phyloP scores from a whole-genome alignment of 225 moss, liverwort and hornwort species.

The Antitrichia curtipendula region DNA sequence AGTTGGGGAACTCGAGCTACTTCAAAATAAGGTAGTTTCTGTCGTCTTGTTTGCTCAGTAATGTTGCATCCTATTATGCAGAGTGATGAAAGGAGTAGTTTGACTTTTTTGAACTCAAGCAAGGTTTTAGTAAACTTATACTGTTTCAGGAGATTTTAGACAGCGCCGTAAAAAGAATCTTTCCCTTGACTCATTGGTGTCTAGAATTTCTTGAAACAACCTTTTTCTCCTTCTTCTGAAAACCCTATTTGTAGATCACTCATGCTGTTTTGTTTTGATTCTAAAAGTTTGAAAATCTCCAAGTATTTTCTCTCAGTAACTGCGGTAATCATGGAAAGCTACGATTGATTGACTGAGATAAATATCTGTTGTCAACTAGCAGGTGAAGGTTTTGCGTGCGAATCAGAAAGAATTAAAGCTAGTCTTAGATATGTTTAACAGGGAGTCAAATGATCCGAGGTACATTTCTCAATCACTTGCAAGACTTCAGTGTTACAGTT shows the following conservation, averaged over 20 bases:
- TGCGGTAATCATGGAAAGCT: background rate
- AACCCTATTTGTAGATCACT: background rate
- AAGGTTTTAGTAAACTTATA: background rate
- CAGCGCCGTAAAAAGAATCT: background rate
- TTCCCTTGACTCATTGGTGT: background rate
- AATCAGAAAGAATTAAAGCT: conserved; percentile 78
- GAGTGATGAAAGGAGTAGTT: background rate
- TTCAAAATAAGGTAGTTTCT: conserved; percentile 52
- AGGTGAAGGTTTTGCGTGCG: conserved; percentile 57
- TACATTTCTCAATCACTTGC: background rate
- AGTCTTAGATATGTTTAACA: conserved; percentile 74
- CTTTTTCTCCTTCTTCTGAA: background rate
- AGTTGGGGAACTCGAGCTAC: conserved; percentile 23
- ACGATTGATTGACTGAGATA: background rate
- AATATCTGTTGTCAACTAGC: background rate
- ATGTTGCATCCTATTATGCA: background rate
- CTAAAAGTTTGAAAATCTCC: background rate
- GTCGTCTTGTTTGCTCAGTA: background rate
- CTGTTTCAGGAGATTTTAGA: background rate
- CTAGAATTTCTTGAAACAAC: background rate
- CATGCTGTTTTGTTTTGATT: background rate
- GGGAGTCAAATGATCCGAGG: conserved; percentile 77
- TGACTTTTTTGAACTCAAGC: background rate
- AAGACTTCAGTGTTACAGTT: background rate
- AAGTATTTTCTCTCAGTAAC: background rate